Evolutionary conservation across 202 grass and related monocot species (phyloP).

Genomic region (Panicum virgatum): DNA sequence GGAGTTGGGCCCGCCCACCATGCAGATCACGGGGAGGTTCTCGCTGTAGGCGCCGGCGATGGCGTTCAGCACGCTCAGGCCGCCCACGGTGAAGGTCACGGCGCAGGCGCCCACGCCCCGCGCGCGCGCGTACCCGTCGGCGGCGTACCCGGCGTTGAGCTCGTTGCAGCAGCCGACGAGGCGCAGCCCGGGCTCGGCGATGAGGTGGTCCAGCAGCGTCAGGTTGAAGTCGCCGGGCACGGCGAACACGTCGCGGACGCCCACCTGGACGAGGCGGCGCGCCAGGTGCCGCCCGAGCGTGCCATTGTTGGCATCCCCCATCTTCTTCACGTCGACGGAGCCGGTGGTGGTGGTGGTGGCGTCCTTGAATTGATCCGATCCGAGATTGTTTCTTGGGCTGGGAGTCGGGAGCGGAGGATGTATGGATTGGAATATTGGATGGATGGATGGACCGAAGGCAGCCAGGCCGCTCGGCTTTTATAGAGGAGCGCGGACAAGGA

Average conservation of each 20-base stretch:
- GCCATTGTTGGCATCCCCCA: too few species aligned
- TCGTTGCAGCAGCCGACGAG: conserved; percentile 71
- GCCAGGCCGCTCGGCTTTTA: too few species aligned
- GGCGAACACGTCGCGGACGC: conserved; percentile 66
- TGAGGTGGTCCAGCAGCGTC: conserved; percentile 74
- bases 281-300: conserved; percentile 53
- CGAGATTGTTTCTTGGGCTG: too few species aligned
- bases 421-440: too few species aligned
- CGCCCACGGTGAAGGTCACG: conserved; percentile 64
- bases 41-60: conserved; percentile 46
- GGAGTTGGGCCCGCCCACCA: conserved; percentile 44
- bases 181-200: conserved; percentile 54
- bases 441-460: too few species aligned
- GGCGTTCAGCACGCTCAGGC: conserved; percentile 40
- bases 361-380: too few species aligned
- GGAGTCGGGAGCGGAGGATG: too few species aligned
- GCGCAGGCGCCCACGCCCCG: conserved; percentile 50
- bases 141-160: conserved; percentile 66
- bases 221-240: conserved; percentile 86
- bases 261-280: conserved; percentile 47
- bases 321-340: too few species aligned
- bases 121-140: conserved; percentile 52
- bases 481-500: too few species aligned
- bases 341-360: too few species aligned
- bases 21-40: conserved; percentile 39